Evolutionary conservation across 805 yeast species (phyloP), one percentile per base, ranked within the genome.

Genomic region (Lachancea dasiensis): DNA sequence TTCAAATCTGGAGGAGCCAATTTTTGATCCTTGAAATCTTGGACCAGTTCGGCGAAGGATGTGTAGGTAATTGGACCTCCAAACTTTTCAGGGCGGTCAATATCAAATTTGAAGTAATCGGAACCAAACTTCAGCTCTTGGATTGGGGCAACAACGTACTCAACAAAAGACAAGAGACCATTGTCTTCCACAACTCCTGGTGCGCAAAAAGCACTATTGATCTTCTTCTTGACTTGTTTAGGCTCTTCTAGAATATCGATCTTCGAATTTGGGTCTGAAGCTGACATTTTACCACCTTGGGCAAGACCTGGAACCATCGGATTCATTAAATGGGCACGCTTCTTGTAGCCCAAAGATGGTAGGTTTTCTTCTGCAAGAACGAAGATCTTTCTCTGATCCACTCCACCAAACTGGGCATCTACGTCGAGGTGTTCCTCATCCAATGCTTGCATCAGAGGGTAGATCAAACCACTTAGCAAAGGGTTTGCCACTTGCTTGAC

Each of bases 201-300:
- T 17, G 95, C 89, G 68, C 97, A 92, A 70, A 74, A 90, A 2
- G 99, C 98, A 54, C 84, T 75, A 51, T 78, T 77, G 52, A 92
- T 78, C 74, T 92, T 92, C 79, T 90, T 90, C 66, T 79, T 82
- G 40, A 92, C 92, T 22, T 67, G 64, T 58, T 83, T 83, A 50
- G 96, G 95, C 33, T 82, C 90, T 63, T 92, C 99, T 44, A 89
- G 67, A 25, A 92, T 63, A 57, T 92, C 98, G 47, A 92, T 87
- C 67, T 92, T 92, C 40, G 97, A 89, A 71, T 87, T 92, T 52
- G 98, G 97, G 68, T 92, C 98, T 24, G 96, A 86, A 2, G 98
- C 96, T 52, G 96, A 86, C 99, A 92, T 92, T 62, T 92, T 92
- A 55, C 94, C 98, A 52, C 97, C 97, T 66, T 89, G 96, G 22